A percentile compares a stretch with the other conserved stretches of the same genome.
These are phyloP conservation scores for Cryptococcus neoformans DNA, from an alignment of 1,284 basidiomycete genomes.

Conservation along the genomic window DNA sequence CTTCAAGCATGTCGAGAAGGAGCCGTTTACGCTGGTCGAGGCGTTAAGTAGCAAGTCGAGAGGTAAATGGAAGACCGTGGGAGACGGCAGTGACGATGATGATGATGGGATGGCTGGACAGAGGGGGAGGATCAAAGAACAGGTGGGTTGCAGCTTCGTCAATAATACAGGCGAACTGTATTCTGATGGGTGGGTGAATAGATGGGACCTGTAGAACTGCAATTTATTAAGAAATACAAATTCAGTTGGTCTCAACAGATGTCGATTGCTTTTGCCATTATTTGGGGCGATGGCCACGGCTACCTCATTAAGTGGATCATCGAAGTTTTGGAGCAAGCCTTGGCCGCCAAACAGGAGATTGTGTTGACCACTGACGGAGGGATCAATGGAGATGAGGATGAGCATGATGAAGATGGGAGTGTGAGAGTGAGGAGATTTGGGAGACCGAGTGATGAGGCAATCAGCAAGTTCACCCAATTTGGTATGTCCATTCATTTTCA, in stretches of 20 bases:
- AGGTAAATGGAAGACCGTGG: conserved; percentile 77
- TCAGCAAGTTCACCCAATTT: conserved; percentile 69
- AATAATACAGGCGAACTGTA: not conserved
- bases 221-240: conserved; percentile 74
- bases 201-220: conserved; percentile 60
- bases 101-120: conserved; percentile 53
- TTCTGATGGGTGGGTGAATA: not conserved
- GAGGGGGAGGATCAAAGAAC: conserved; percentile 44
- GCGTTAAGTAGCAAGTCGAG: conserved; percentile 86
- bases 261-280: conserved; percentile 72
- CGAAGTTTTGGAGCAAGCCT: conserved; percentile 64
- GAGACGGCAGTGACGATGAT: conserved; percentile 52
- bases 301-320: conserved; percentile 66
- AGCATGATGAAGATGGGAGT: conserved; percentile 52
- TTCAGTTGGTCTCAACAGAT: conserved; percentile 81
- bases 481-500: conserved; percentile 55
- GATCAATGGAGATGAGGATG: conserved; percentile 28
- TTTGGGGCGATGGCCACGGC: conserved; percentile 64
- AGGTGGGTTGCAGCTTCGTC: conserved; percentile 29
- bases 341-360: conserved; percentile 64
- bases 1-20: conserved; percentile 79
- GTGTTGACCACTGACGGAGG: conserved; percentile 65
- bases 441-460: conserved; percentile 65
- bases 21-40: conserved; percentile 81
- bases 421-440: conserved; percentile 34